These are phyloP conservation scores for Aspergillus kassunensis DNA, from an alignment of 495 filamentous ascomycete genomes.

Conservation along the genomic window DNA sequence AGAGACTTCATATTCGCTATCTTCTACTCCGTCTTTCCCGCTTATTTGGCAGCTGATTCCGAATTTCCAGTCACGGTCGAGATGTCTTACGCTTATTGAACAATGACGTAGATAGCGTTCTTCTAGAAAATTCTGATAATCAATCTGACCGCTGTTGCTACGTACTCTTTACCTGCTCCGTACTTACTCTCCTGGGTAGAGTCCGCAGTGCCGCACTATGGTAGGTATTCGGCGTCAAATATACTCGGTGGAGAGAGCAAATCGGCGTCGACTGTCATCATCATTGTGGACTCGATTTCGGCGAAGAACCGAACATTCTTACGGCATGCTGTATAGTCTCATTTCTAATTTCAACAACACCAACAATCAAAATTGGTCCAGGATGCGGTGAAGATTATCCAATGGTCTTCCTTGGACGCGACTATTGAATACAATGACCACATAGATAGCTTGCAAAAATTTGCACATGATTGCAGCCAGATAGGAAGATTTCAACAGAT, in stretches of 20 bases:
- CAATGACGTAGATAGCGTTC: neutral
- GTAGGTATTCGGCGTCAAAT: neutral
- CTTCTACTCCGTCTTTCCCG: neutral
- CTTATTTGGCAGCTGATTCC: slow-evolving; percentile 4
- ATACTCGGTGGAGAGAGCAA: neutral
- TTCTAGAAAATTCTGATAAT: neutral
- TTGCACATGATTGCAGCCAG: neutral
- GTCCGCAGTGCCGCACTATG: too few relatives aligned
- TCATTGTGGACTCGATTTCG: neutral
- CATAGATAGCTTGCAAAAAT: too few relatives aligned
- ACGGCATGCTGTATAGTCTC: too few relatives aligned
- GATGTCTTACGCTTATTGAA: neutral
- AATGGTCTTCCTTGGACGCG: too few relatives aligned
- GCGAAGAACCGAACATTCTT: too few relatives aligned
- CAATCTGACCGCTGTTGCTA: neutral
- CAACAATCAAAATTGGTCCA: neutral
- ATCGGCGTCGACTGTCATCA: neutral
- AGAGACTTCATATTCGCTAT: slow-evolving; percentile 1
- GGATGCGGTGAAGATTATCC: neutral
- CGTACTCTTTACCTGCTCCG: neutral
- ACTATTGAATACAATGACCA: too few relatives aligned
- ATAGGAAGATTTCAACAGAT: too few relatives aligned
- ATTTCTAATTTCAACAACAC: too few relatives aligned
- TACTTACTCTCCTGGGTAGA: too few relatives aligned
- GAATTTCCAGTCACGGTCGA: neutral